Base-by-base conservation (phyloP, 371 early-diverging fungal species). In the Syncephalastrum sp. region DNA sequence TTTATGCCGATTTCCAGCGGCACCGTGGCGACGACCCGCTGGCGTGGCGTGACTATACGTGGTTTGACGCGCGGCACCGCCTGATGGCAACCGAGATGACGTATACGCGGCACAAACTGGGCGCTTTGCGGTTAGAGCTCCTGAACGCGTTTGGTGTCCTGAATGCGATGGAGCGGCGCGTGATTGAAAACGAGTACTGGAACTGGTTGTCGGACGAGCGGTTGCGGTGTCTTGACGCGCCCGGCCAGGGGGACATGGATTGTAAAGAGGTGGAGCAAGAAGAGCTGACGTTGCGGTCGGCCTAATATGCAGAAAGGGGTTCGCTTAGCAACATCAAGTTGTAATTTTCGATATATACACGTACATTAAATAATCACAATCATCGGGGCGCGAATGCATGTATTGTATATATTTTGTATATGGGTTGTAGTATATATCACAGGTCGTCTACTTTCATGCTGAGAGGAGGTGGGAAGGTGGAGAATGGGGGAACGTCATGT, bases 131-230 rank as follows among this genome's bases (percentile, higher is more conserved):
- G 10, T 79, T 80, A 44, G 82, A 83, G 42, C 49, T 82, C 10
- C 24, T 83, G 51, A 70, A 73, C 14, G 64, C 70, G 0, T 80
- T 82, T 50, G 68, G 72, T 15, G 61, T 74, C 6, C 56, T 83
- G 43, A 83, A 82, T 53, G 59, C 60, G 7, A 65, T 82, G 38
- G 84, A 83, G 42, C 59, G 61, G 38, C 65, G 76, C 16, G 16
- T 82, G 17, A 49, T 81, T 44, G 81, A 80, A 52, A 75, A 68
- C 4, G 82, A 82, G 53, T 83, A 79, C 50, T 67, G 72, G 64
- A 83, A 83, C 43, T 83, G 83, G 83, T 47, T 83, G 25, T 55
- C 75, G 50, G 83, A 83, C 53, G 74, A 77, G 19, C 56, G 63
- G 13, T 41, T 74, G 6, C 63, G 73, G 10, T 83, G 83, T 47